Base-by-base conservation (phyloP, 345 rosid genomes). In the Triadica sebifera region DNA sequence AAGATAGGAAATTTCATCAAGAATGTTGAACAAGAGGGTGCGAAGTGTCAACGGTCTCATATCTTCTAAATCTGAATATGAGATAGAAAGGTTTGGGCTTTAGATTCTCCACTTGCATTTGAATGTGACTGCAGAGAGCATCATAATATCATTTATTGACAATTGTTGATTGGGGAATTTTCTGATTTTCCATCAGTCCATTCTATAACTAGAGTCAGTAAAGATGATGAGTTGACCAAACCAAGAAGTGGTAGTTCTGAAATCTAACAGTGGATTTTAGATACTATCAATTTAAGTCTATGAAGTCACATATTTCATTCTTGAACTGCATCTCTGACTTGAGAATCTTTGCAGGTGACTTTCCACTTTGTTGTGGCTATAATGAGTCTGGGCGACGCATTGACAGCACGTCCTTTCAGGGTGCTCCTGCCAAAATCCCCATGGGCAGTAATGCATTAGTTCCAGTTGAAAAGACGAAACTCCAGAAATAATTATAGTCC, bases 331-430 rank as follows among this genome's bases (percentile, higher is more conserved):
- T 52, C 24, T 79, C n/a, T 81, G 70, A 70, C 66, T 57, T 65
- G 58, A 52, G 69, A 75, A 58, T 65, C 59, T 25, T 77, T 80
- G 83, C 76, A 94, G 99, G 94, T 94, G 67, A 91, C 75, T 17
- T 94, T 94, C 80, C 94, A 92, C 51, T 92, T 92, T 55, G 74
- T 88, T 68, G n/a, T n/a, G 98, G 99, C 55, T 94, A 94, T 67
- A 94, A 91, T 62, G 99, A 94, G 85, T 92, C 99, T 0, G 97
- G 97, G 41, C 87, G 98, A 15, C 83, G 98, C 55, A 94, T 94
- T 64, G 99, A 94, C 65, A 94, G 97, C 84, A 92, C 94, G 59
- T 94, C 92, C 70, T 74, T 89, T 34, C 97, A 94, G 57, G 97
- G 97, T 22, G 61, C 94, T 74, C 98, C 98, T 53, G 98, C 97